A percentile compares a stretch with the other conserved stretches of the same genome.
Evolutionary conservation across 106 monocot species (phyloP).

Genomic region (Iris macrosiphon): DNA sequence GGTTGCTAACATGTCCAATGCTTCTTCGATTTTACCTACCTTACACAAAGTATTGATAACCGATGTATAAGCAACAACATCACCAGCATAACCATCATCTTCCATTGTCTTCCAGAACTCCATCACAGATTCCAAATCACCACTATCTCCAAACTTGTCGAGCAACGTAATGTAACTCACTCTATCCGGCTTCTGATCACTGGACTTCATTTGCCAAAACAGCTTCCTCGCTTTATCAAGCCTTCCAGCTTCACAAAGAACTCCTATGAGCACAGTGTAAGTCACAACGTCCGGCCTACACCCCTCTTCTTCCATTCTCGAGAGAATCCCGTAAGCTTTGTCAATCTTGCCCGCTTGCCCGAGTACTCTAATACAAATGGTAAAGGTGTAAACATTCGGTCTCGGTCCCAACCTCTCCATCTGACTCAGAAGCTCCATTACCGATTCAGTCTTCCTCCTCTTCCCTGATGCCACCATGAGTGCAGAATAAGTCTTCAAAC

Average conservation of each 20-base stretch:
- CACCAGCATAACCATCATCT: conserved; percentile 66
- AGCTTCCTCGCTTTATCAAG: conserved; percentile 57
- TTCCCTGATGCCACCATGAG: conserved; percentile 85
- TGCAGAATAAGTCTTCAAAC: conserved; percentile 81
- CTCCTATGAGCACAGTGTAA: conserved; percentile 71
- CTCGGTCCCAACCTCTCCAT: conserved; percentile 70
- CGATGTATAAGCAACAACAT: conserved; percentile 68
- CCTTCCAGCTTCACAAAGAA: conserved; percentile 61
- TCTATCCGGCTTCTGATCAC: conserved; percentile 71
- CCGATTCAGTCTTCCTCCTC: conserved; percentile 43
- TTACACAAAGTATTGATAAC: conserved; percentile 70
- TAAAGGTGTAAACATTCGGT: conserved; percentile 92
- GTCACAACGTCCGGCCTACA: conserved; percentile 89
- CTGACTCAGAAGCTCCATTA: conserved; percentile 58
- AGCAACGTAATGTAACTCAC: conserved; percentile 80
- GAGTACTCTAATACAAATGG: conserved; percentile 83
- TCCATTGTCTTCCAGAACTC: conserved; percentile 77
- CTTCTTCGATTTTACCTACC: conserved; percentile 59
- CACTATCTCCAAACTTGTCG: conserved; percentile 70
- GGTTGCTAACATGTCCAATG: conserved; percentile 42
- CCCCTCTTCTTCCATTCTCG: conserved; percentile 63
- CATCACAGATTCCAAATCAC: conserved; percentile 51
- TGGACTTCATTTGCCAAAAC: conserved; percentile 69
- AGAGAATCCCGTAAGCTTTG: conserved; percentile 53
- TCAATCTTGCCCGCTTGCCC: conserved; percentile 63